Evolutionary conservation across 108 stramenopile genomes (phyloP).

Genomic region (Nitzschia sp.): DNA sequence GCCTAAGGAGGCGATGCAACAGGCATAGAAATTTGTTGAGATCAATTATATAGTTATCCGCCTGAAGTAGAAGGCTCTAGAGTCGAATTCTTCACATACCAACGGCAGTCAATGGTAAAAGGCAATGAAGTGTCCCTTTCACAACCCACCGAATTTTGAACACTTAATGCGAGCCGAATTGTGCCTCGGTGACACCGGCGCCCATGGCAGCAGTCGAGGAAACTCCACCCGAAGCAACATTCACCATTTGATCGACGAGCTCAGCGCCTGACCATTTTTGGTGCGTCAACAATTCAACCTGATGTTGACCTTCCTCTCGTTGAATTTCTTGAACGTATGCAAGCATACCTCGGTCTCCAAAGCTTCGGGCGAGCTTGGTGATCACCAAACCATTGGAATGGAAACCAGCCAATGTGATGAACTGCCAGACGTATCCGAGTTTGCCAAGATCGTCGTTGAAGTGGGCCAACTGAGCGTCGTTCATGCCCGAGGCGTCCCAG

Average conservation of each 20-base stretch:
- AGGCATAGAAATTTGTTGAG: neutral
- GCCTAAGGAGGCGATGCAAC: neutral
- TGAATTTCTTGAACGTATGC: constrained; percentile 95
- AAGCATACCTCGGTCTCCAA: constrained; percentile 88
- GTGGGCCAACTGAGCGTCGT: constrained; percentile 69
- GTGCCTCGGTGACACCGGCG: constrained; percentile 88
- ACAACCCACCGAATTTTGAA: too few relatives aligned
- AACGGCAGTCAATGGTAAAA: too few relatives aligned
- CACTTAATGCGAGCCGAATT: constrained; percentile 51
- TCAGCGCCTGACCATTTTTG: constrained; percentile 97
- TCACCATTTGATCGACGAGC: constrained; percentile 92
- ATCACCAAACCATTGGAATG: constrained; percentile 92
- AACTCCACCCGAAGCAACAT: constrained; percentile 87
- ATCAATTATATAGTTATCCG: too few relatives aligned
- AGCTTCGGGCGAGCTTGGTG: constrained; percentile 84
- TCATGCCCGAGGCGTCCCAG: constrained; percentile 95
- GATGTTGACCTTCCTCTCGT: constrained; percentile 80
- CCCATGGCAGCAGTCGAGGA: constrained; percentile 94
- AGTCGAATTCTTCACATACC: too few relatives aligned
- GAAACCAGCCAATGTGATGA: constrained; percentile 96
- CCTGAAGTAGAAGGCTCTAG: too few relatives aligned
- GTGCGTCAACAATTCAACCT: constrained; percentile 91
- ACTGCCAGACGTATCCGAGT: constrained; percentile 94
- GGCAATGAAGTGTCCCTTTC: too few relatives aligned
- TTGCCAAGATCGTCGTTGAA: constrained; percentile 92